Evolutionary conservation across 371 early-diverging fungal species (phyloP).

Genomic region (Mucor racemosus): DNA sequence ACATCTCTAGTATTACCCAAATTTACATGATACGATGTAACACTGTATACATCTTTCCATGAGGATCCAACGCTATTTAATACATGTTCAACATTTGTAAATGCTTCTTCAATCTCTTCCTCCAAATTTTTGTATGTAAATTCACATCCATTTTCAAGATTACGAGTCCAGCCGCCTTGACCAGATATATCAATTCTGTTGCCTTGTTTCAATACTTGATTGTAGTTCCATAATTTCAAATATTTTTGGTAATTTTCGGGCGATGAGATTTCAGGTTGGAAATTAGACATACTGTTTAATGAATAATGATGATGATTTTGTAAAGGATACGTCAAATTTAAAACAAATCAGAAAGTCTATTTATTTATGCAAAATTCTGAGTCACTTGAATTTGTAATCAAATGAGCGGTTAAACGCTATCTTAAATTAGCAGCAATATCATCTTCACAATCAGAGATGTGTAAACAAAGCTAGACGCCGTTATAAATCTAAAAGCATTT

Average conservation of each 20-base stretch:
- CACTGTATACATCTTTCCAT: conserved; percentile 17
- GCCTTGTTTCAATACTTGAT: conserved; percentile 16
- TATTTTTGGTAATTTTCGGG: not conserved
- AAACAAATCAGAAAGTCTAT: not conserved
- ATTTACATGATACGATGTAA: conserved; percentile 17
- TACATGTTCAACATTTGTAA: conserved; percentile 15
- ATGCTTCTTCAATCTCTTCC: conserved; percentile 15
- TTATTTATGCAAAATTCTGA: not conserved
- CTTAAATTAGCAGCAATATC: no score
- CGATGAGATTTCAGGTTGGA: not conserved
- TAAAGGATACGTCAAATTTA: no score
- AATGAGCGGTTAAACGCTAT: no score
- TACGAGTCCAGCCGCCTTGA: conserved; percentile 13
- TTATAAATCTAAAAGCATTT: no score
- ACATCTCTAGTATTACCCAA: no score
- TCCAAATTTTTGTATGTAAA: conserved; percentile 13
- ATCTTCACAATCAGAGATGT: no score
- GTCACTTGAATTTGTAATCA: no score
- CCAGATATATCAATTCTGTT: conserved; percentile 21
- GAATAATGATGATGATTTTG: no score
- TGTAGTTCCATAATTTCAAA: not conserved
- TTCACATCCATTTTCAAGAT: not conserved
- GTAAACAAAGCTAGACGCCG: no score
- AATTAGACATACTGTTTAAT: not conserved
- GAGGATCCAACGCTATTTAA: conserved; percentile 10